Evolutionary conservation across 2,329 filamentous ascomycete genomes (phyloP), one percentile per base, ranked within the genome.

Genomic region (Alternaria novae-zelandiae): DNA sequence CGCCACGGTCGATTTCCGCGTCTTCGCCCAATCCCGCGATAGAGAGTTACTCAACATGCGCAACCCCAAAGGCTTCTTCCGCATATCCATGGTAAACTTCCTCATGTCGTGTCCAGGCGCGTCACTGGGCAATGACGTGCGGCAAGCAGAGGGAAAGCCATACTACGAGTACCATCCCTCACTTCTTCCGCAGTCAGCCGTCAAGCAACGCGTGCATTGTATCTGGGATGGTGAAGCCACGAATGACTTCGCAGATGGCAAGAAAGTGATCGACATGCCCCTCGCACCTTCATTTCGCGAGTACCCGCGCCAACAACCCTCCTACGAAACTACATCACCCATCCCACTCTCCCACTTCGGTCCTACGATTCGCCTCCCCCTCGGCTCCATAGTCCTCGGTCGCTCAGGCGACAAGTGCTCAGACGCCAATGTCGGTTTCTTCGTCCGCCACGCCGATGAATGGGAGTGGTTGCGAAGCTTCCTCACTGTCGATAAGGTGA

Each of bases 1-100:
- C 2, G 84, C 84, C 0, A 87, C 85, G 0, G 84, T 86, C 0
- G 83, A 84, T 46, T 79, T 86, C 51, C 70, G 83, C 21, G 76
- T 84, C 59, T 82, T 86, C 69, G 80, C 71, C 44, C 83, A 89
- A 67, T 83, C 85, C 3, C 74, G 70, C 2, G 73, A 80, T 10
- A 79, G 80, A 26, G 74, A 72, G 81, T 5, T 79, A 82, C 25
- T 76, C 44, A 67, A 69, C 81, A 84, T 72, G 81, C 84, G 60
- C 65, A 78, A 49, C 36, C 67, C 72, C 8, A 60, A 70, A 5
- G 80, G 77, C 26, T 84, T 85, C 70, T 77, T 82, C 57, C 73
- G 79, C 30, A 77, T 79, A 41, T 77, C 75, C 26, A 76, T 79
- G 64, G 81, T 83, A 55, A 76, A 78, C 43, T 80, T 82, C 63